These are phyloP conservation scores for Phyllosticta capitalensis DNA, from an alignment of 2,329 filamentous ascomycete species.

Conservation along the genomic window DNA sequence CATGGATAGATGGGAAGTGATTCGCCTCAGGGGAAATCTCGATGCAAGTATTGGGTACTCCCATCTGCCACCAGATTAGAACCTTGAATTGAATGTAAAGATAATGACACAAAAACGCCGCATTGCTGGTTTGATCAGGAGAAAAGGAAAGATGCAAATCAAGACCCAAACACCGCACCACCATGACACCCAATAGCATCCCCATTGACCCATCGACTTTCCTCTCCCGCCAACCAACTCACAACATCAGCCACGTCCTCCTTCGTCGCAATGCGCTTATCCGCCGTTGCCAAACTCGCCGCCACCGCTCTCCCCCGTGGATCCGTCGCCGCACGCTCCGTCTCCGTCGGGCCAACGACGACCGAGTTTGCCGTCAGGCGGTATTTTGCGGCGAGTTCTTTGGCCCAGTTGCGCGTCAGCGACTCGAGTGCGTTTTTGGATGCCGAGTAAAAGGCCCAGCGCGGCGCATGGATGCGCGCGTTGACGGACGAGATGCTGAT, in stretches of 20 bases:
- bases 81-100: too few species aligned
- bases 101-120: too few species aligned
- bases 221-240: neutral
- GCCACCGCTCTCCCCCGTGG: neutral
- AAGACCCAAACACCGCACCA: neutral
- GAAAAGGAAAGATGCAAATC: too few species aligned
- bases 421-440: neutral
- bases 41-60: too few species aligned
- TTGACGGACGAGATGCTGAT: neutral
- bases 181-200: neutral
- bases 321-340: neutral
- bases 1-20: too few species aligned
- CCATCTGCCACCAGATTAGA: too few species aligned
- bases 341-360: neutral
- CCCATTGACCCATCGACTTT: neutral
- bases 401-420: neutral
- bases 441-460: neutral
- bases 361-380: neutral
- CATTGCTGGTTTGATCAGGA: too few species aligned
- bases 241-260: neutral
- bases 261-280: neutral
- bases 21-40: too few species aligned
- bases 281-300: neutral
- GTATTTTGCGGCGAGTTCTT: neutral
- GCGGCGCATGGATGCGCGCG: neutral